Conservation (phyloP, 345 rosid genomes). For the Laguncularia racemosa region DNA sequence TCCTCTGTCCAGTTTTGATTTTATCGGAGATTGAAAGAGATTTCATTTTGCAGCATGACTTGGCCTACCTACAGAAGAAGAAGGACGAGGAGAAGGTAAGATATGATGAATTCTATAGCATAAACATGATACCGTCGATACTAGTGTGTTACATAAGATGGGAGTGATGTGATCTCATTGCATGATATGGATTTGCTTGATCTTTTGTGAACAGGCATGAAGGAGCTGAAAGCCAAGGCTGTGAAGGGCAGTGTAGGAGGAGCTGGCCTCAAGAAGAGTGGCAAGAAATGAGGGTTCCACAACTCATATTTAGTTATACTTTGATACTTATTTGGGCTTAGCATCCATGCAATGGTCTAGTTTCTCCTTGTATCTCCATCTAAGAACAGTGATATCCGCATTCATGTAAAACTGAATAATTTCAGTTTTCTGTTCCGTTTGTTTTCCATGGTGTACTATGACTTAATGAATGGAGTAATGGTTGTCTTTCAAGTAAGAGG, state of each 20-base stretch:
- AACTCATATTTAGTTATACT: no score
- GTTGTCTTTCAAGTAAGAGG: no score
- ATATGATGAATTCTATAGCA: background rate
- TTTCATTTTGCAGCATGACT: slow-evolving; percentile 32
- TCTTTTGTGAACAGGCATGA: slow-evolving; percentile 44
- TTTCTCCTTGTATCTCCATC: no score
- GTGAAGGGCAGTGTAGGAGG: slow-evolving; percentile 81
- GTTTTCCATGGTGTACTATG: no score
- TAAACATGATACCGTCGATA: background rate
- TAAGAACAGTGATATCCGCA: no score
- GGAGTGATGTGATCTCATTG: background rate
- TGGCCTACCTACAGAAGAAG: slow-evolving; percentile 64
- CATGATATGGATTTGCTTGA: background rate
- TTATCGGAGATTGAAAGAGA: background rate
- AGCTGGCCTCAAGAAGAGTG: slow-evolving; percentile 88
- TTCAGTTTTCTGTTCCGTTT: no score
- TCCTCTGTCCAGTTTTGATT: background rate
- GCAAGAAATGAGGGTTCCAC: slow-evolving; percentile 57
- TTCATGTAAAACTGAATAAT: no score
- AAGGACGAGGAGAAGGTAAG: slow-evolving; percentile 71
- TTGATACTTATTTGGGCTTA: no score
- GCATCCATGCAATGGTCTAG: no score
- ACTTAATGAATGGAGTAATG: no score
- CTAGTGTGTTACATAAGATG: background rate
- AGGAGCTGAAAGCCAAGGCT: slow-evolving; percentile 84